Base-by-base conservation (phyloP, 2,329 filamentous ascomycete species). In the Trichoderma atroviride region DNA sequence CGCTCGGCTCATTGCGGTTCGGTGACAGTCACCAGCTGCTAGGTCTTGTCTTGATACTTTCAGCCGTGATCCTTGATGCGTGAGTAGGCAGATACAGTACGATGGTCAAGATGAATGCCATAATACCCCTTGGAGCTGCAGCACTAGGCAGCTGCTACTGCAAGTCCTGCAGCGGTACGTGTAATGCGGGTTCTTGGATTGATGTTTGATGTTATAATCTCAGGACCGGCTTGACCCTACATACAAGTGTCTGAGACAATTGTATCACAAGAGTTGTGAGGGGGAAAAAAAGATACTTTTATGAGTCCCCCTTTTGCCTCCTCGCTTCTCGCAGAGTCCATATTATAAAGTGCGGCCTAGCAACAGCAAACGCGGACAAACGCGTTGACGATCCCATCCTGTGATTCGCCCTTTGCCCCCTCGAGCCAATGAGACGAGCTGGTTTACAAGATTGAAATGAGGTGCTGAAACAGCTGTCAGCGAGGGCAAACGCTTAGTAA, bases 171-270 rank as follows among this genome's bases (percentile, higher is more conserved):
- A 43, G 40, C 40, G 40, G 14, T 35, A 56, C 61, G 40, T 43
- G 37, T 31, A 43, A 55, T 64, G 61, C 61, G 37, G 61, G 47
- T 40, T 64, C 61, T 19, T 55, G 24, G n/a, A 31, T 31, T 31
- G 29, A 52, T 52, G 33, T 27, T n/a, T n/a, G n/a, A n/a, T n/a
- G n/a, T n/a, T n/a, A n/a, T 56, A 43, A 64, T 64, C 56, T 64
- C 61, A 64, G 61, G 19, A 43, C 24, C 16, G 35, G 6, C 50
- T 31, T 35, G 29, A 43, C 50, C 61, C 50, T 64, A 64, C 61
- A 31, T 56, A 35, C 50, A 31, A 31, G 9, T 43, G 50, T 56
- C 31, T 64, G 61, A 64, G 61, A 64, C 61, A 64, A 9, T 31
- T 31, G 61, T 43, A 37, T n/a, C n/a, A n/a, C 40, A 62, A 62